Evolutionary conservation across 176 grass and related monocot genomes (phyloP), one percentile per base, ranked within the genome.

Genomic region (Oryza glumipatula): DNA sequence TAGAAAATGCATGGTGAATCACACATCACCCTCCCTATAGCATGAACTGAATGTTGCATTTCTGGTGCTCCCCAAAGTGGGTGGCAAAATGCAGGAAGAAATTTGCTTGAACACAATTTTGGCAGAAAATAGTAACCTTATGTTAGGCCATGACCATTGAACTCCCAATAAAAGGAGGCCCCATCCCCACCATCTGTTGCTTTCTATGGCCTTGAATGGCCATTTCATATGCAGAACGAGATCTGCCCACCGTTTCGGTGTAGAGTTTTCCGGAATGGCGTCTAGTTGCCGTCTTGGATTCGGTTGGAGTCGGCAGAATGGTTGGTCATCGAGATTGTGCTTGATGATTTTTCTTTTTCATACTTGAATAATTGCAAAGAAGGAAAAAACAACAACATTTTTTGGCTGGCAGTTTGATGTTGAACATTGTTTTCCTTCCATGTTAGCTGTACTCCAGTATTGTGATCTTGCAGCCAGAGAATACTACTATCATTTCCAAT

Each of bases 131-230:
- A 80, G 81, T 66, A 66, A 79, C 70, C 19, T 23, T 63, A 63
- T 63, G 70, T 76, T 87, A 79, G 61, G 68, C 66, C 74, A 66
- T 82, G 54, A n/a, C 82, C 11, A 77, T 24, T 77, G 77, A 82
- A 77, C 54, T 49, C 61, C n/a, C 54, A 68, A 64, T 73, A 46
- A 48, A 61, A 68, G 80, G 65, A 87, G 65, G 15, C 9, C 33
- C 67, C 63, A 32, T 81, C 16, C 45, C 43, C 22, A 68, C 60
- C 22, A 47, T 9, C 32, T 19, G 60, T 30, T 87, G 21, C 68
- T 83, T 60, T 49, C 41, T 56, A n/a, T 39, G 24, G 38, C 69
- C 30, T 68, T 79, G 78, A 32, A 66, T 67, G 76, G 21, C 70
- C 47, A 26, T 83, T 51, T 74, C 58, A 78, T 79, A 52, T 46